These are phyloP conservation scores for Fusarium miscanthi DNA, from an alignment of 2,329 filamentous ascomycete species.

Conservation along the genomic window DNA sequence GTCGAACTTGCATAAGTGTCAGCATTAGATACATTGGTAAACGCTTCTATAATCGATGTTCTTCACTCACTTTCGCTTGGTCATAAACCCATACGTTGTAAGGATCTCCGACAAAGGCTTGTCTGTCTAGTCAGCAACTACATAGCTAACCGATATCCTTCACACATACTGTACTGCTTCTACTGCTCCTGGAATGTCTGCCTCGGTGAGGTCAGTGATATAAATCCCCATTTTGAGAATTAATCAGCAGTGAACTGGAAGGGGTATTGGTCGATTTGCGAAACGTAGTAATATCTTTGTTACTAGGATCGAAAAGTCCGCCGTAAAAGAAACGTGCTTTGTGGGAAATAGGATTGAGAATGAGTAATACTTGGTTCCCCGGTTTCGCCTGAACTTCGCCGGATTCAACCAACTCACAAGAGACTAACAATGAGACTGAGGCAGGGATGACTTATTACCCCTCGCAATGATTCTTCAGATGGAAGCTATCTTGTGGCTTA, in stretches of 20 bases:
- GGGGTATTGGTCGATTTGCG: not conserved
- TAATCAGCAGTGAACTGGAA: no score
- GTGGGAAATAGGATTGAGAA: not conserved
- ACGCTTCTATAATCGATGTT: fast-evolving
- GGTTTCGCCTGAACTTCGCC: not conserved
- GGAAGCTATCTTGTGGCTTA: not conserved
- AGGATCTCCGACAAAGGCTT: conserved; percentile 73
- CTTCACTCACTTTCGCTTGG: conserved; percentile 56
- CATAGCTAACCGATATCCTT: fast-evolving
- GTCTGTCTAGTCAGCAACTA: conserved; percentile 36
- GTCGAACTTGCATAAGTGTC: conserved; percentile 60
- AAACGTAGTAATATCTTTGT: not conserved
- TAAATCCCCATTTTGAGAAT: conserved; percentile 59
- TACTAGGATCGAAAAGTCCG: no score
- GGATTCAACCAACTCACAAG: not conserved
- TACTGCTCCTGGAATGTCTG: conserved; percentile 72
- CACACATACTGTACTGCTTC: conserved; percentile 66
- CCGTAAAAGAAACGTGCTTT: not conserved
- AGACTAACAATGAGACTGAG: not conserved
- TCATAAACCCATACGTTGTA: conserved; percentile 76
- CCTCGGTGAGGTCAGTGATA: conserved; percentile 65
- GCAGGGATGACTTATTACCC: not conserved
- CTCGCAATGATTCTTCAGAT: not conserved
- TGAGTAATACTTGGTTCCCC: no score
- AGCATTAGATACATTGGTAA: fast-evolving